Percentiles rank a stretch among this genome's conserved stretches.
phyloP scores from a whole-genome alignment of 177 flowering plant genomes.

The Vitis hybrid region DNA sequence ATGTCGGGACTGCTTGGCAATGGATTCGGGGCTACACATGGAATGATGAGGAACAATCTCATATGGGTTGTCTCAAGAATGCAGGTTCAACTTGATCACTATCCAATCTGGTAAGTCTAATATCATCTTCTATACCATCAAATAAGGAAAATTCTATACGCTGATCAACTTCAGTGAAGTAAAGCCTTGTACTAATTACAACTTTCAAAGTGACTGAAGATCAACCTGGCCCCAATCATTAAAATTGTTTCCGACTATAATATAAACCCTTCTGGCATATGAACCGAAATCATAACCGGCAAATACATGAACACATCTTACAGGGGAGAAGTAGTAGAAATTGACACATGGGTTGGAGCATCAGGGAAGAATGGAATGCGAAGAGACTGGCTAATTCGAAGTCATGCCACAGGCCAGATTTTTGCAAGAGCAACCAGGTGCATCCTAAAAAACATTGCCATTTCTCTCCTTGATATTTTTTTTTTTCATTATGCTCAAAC shows the following conservation, averaged over 20 bases:
- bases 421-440: slow-evolving; percentile 70
- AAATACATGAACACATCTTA: background rate
- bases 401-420: slow-evolving; percentile 46
- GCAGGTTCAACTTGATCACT: slow-evolving; percentile 50
- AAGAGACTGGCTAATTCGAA: slow-evolving; percentile 63
- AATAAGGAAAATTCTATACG: background rate
- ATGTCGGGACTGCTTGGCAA: slow-evolving; percentile 70
- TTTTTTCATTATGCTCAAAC: background rate
- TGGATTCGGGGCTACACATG: slow-evolving; percentile 84
- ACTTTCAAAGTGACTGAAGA: background rate
- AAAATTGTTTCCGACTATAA: too few species aligned
- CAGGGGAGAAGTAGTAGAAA: slow-evolving; percentile 75
- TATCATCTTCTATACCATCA: background rate
- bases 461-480: background rate
- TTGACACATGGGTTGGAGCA: slow-evolving; percentile 81
- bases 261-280: too few species aligned
- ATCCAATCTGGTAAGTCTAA: slow-evolving; percentile 55
- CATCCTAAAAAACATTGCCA: background rate
- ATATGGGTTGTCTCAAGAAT: slow-evolving; percentile 66
- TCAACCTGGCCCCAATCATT: background rate
- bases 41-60: slow-evolving; percentile 62
- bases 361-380: slow-evolving; percentile 78
- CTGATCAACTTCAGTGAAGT: background rate
- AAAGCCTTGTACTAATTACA: too few species aligned
- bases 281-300: background rate